Evolutionary conservation across 2,329 filamentous ascomycete species (phyloP).

Genomic region (Fusarium nematophilum): DNA sequence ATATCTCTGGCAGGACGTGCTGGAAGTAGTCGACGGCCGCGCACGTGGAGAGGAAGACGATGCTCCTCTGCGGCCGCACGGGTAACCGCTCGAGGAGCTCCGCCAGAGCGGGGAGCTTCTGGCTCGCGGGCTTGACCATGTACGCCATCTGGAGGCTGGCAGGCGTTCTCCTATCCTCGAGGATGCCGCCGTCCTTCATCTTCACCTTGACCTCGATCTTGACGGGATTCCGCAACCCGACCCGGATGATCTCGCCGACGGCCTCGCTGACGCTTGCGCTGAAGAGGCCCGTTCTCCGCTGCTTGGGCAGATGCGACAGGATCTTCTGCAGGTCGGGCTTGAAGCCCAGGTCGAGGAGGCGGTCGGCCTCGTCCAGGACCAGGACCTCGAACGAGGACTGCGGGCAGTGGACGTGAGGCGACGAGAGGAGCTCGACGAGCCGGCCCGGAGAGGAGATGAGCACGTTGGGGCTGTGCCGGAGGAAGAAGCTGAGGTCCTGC

Average conservation of each 20-base stretch:
- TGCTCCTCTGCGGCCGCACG: conserved; percentile 83
- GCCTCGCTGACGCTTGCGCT: conserved; percentile 97
- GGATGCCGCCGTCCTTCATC: conserved; percentile 70
- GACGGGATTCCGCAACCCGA: conserved; percentile 92
- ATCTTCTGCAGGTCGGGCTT: conserved; percentile 91
- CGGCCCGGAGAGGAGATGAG: conserved; percentile 92
- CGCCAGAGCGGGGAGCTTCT: conserved; percentile 81
- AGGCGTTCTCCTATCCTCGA: conserved; percentile 88
- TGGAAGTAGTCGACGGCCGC: conserved; percentile 96
- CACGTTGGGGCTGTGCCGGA: conserved; percentile 86
- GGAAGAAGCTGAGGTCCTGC: conserved; percentile 87
- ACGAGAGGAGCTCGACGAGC: conserved; percentile 86
- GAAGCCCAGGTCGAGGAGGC: conserved; percentile 92
- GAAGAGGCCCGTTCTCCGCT: conserved; percentile 91
- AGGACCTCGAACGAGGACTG: conserved; percentile 92
- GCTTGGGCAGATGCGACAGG: conserved; percentile 86
- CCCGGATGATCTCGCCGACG: conserved; percentile 90
- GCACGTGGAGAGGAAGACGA: conserved; percentile 93
- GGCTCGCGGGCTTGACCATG: conserved; percentile 76
- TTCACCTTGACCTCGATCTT: conserved; percentile 96
- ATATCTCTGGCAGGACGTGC: conserved; percentile 77
- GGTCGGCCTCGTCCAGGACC: conserved; percentile 93
- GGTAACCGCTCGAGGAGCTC: conserved; percentile 76
- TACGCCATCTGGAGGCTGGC: conserved; percentile 95
- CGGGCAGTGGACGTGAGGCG: conserved; percentile 86